These are phyloP conservation scores for Vitis amurensis DNA, from an alignment of 164 flowering plant genomes.

Conservation along the genomic window DNA sequence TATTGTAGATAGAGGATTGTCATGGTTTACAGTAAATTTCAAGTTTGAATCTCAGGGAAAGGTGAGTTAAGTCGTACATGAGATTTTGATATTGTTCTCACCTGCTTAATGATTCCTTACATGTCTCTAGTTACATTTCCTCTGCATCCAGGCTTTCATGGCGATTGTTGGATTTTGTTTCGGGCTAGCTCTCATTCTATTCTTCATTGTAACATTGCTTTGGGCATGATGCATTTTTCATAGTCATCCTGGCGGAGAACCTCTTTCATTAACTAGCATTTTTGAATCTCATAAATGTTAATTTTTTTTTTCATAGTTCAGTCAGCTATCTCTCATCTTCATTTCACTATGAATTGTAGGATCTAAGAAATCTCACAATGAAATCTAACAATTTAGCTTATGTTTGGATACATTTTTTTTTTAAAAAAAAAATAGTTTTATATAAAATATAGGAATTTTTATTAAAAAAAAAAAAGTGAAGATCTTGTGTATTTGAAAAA, in stretches of 20 bases:
- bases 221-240: constrained; percentile 42
- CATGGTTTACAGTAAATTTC: constrained; percentile 74
- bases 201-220: constrained; percentile 57
- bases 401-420: too few species aligned
- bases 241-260: not conserved
- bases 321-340: too few species aligned
- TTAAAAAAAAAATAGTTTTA: too few species aligned
- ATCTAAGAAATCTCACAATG: too few species aligned
- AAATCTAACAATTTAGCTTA: too few species aligned
- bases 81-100: not conserved
- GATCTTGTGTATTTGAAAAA: too few species aligned
- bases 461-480: too few species aligned
- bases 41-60: constrained; percentile 69
- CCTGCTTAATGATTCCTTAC: not conserved
- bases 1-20: constrained; percentile 55
- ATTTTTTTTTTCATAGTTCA: too few species aligned
- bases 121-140: not conserved
- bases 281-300: too few species aligned
- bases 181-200: constrained; percentile 57
- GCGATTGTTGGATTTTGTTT: constrained; percentile 61
- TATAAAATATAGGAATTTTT: too few species aligned
- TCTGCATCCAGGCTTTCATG: constrained; percentile 57
- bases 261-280: not conserved
- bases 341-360: too few species aligned
- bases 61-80: constrained; percentile 22